Conservation (phyloP, 257 asterid genomes). For the Solanum peruvianum region DNA sequence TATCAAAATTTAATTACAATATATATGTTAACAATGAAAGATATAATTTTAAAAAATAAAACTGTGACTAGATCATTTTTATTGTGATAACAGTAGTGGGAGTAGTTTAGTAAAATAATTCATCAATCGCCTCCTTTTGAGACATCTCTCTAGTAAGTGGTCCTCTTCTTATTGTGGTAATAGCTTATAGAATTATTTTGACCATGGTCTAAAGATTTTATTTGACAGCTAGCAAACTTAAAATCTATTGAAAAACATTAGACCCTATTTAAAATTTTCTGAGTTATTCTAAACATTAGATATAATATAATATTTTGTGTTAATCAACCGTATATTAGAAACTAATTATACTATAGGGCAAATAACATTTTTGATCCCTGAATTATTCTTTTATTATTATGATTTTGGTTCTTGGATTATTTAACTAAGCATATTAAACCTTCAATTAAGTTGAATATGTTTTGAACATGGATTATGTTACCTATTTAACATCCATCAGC, state of each 20-base stretch:
- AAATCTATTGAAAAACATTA: background rate
- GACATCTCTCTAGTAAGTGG: no score
- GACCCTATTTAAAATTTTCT: background rate
- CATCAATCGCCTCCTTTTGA: no score
- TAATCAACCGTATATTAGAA: background rate
- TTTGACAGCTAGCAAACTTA: background rate
- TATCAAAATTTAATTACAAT: no score
- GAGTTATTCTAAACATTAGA: background rate
- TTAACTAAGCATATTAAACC: background rate
- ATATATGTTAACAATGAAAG: background rate
- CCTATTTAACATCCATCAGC: no score
- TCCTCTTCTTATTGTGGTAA: background rate
- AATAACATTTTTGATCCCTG: background rate
- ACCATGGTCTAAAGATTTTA: background rate
- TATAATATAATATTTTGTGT: background rate
- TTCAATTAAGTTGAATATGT: background rate
- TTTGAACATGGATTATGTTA: no score
- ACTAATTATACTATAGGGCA: background rate
- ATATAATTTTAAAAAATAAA: no score
- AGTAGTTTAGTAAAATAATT: no score
- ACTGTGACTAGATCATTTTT: background rate
- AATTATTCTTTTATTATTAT: no score
- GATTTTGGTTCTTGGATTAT: background rate
- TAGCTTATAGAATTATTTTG: background rate
- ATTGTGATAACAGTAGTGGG: no score